phyloP scores from a whole-genome alignment of 2,329 filamentous ascomycete species.

The Apiospora koreana region DNA sequence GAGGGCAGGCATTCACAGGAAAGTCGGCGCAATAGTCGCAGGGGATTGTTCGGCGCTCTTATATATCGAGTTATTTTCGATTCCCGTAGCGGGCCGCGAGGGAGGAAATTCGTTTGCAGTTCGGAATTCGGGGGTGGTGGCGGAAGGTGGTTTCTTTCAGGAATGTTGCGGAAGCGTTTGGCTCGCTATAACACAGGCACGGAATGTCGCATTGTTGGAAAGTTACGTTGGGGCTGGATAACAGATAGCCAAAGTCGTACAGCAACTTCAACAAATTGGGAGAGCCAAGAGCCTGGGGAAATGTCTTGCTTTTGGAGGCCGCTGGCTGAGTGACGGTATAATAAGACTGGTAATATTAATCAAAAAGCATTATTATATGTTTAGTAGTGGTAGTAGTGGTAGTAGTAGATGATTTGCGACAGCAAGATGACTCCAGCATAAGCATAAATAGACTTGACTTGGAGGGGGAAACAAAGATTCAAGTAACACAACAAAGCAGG shows the following conservation, averaged over 20 bases:
- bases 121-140: constrained; percentile 1
- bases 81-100: background rate
- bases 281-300: background rate
- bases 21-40: background rate
- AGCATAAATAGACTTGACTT: too few relatives aligned
- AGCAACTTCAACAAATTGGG: background rate
- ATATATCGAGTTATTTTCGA: background rate
- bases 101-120: background rate
- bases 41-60: background rate
- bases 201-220: constrained; percentile 6
- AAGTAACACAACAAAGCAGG: too few relatives aligned
- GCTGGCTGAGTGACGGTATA: background rate
- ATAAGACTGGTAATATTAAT: constrained; percentile 11
- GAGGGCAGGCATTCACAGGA: background rate
- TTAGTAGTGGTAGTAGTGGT: background rate
- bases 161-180: constrained; percentile 4
- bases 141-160: background rate
- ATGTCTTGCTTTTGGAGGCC: background rate
- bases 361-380: background rate
- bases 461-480: too few relatives aligned
- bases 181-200: constrained; percentile 3
- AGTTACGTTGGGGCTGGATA: background rate
- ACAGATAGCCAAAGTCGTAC: background rate
- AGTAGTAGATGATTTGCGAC: constrained; percentile 9
- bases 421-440: too few relatives aligned